Conservation (phyloP, 306 rosid species). For the Delonix regia region DNA sequence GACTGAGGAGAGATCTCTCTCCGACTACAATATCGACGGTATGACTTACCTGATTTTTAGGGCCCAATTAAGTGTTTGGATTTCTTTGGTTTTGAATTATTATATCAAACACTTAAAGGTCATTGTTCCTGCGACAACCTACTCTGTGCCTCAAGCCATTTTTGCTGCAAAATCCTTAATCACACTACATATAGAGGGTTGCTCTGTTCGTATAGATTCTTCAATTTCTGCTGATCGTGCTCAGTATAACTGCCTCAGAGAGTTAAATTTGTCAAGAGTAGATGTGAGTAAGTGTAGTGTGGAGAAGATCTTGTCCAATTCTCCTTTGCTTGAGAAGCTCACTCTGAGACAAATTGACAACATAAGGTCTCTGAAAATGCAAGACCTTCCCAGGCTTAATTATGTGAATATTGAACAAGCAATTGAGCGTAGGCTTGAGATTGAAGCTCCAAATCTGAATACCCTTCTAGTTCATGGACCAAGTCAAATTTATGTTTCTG, state of each 20-base stretch:
- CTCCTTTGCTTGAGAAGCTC: background rate
- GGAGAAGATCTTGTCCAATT: background rate
- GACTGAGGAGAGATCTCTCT: background rate
- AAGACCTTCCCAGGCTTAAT: background rate
- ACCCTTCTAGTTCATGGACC: background rate
- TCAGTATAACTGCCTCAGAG: background rate
- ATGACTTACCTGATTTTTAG: background rate
- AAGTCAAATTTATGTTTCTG: background rate
- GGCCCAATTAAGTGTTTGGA: no score
- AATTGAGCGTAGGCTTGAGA: background rate
- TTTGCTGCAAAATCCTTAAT: background rate
- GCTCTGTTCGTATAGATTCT: background rate
- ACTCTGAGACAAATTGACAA: background rate
- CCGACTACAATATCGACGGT: background rate
- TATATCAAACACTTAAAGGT: background rate
- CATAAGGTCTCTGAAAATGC: background rate
- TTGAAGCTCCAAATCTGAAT: background rate
- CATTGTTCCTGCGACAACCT: background rate
- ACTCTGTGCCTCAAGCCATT: background rate
- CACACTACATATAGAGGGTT: background rate
- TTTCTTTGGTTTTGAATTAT: background rate
- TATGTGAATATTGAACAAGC: background rate
- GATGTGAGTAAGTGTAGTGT: background rate
- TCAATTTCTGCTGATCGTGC: background rate
- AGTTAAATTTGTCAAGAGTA: background rate